Conservation (phyloP, 192 early-diverging fungal genomes). For the Bifiguratus adelaidae region DNA sequence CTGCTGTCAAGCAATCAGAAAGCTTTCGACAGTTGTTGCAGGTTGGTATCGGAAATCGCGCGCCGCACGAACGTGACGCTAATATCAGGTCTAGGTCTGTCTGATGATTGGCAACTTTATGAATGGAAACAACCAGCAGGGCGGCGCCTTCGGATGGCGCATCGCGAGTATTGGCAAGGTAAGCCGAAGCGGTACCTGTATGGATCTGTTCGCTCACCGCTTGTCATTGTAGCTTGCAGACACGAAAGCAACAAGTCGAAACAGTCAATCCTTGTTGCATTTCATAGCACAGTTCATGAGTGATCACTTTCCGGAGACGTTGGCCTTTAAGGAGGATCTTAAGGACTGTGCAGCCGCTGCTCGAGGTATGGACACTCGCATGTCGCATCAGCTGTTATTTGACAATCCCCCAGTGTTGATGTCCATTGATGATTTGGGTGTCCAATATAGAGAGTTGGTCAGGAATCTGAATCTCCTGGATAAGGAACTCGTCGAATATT, state of each 20-base stretch:
- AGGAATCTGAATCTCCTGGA: constrained; percentile 30
- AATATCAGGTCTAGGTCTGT: constrained; percentile 31
- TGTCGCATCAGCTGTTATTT: background rate
- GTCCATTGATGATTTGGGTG: constrained; percentile 14
- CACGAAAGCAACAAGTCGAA: constrained; percentile 58
- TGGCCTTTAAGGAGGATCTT: constrained; percentile 55
- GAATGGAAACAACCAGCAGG: constrained; percentile 64
- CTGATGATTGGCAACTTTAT: constrained; percentile 76
- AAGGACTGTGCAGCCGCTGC: constrained; percentile 51
- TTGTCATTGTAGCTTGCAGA: constrained; percentile 43
- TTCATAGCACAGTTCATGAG: constrained; percentile 56
- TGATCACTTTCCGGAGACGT: constrained; percentile 42
- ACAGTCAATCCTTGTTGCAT: constrained; percentile 60
- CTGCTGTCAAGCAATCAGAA: constrained; percentile 45
- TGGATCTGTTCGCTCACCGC: background rate
- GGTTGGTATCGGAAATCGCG: constrained; percentile 21
- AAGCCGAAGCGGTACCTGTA: background rate
- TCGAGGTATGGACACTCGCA: constrained; percentile 27
- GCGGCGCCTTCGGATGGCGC: constrained; percentile 74
- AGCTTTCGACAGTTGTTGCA: constrained; percentile 59
- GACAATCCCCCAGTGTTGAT: constrained; percentile 9
- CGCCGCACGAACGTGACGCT: no score
- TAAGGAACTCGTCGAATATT: constrained; percentile 25
- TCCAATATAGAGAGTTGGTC: constrained; percentile 18
- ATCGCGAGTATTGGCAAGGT: constrained; percentile 71